phyloP scores from a whole-genome alignment of 768 basidiomycete genomes.

The Grammothele lineata region DNA sequence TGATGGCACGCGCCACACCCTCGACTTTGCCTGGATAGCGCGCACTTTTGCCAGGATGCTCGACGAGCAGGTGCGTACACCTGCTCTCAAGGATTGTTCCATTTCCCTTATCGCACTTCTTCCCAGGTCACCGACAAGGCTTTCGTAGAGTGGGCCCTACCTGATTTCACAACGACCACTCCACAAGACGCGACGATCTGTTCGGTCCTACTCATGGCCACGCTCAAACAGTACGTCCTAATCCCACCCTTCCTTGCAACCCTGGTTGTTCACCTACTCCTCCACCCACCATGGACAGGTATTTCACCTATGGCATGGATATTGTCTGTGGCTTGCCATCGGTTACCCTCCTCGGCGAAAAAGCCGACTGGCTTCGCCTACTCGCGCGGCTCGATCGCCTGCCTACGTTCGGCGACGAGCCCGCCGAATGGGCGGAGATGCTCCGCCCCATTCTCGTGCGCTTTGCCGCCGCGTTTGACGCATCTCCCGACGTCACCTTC shows the following conservation, averaged over 20 bases:
- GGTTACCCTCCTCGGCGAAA: constrained; percentile 23
- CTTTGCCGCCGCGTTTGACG: constrained; percentile 27
- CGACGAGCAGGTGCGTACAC: constrained; percentile 16
- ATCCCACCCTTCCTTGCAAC: background rate
- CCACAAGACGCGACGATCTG: constrained; percentile 22
- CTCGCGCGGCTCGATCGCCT: constrained; percentile 19
- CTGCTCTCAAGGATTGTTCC: background rate
- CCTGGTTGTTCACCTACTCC: too few species aligned
- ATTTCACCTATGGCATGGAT: constrained; percentile 17
- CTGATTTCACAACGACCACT: constrained; percentile 29
- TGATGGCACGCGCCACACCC: too few species aligned
- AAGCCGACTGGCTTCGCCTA: constrained; percentile 21
- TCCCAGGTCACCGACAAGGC: constrained; percentile 21
- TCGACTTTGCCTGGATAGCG: too few species aligned
- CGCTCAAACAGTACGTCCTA: constrained; percentile 15
- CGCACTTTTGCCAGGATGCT: constrained; percentile 18
- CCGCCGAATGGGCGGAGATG: constrained; percentile 23
- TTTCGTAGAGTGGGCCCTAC: constrained; percentile 25
- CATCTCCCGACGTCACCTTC: constrained; percentile 11
- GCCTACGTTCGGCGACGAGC: constrained; percentile 19
- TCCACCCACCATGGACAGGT: constrained; percentile 6
- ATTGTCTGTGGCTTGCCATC: constrained; percentile 23
- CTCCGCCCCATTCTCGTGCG: constrained; percentile 25
- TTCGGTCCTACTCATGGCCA: constrained; percentile 27
- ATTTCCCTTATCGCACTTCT: too few species aligned